phyloP scores from a whole-genome alignment of 345 rosid genomes.

The Lumnitzera racemosa region DNA sequence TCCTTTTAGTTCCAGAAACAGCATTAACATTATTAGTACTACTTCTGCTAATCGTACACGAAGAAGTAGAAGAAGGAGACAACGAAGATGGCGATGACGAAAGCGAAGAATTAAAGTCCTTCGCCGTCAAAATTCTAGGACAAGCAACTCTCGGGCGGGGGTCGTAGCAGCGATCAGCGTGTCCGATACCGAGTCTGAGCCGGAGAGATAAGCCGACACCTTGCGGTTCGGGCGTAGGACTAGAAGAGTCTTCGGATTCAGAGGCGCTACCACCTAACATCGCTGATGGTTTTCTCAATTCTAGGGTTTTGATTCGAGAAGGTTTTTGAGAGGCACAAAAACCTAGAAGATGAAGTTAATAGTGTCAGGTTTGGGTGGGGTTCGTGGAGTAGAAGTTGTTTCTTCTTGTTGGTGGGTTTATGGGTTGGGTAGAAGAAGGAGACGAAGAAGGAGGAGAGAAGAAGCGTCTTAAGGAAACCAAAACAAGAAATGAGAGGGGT shows the following conservation, averaged over 20 bases:
- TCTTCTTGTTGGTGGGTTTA: neutral
- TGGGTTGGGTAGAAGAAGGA: neutral
- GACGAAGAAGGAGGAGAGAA: constrained; percentile 3
- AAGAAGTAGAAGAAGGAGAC: constrained; percentile 41
- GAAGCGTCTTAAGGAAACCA: constrained; percentile 3
- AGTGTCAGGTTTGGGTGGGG: no score
- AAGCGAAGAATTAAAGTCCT: constrained; percentile 36
- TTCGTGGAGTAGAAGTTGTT: no score
- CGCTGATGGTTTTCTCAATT: no score
- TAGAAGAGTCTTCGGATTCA: constrained; percentile 67
- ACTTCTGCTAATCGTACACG: constrained; percentile 40
- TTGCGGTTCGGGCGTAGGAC: constrained; percentile 44
- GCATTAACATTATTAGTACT: constrained; percentile 20
- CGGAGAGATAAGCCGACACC: constrained; percentile 58
- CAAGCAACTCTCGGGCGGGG: constrained; percentile 15
- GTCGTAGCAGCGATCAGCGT: constrained; percentile 11
- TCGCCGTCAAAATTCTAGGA: constrained; percentile 48
- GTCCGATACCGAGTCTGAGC: constrained; percentile 9
- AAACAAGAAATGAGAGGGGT: constrained; percentile 12
- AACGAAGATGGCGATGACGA: constrained; percentile 19
- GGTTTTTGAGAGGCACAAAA: no score
- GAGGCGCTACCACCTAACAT: constrained; percentile 18
- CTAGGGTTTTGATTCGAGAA: no score
- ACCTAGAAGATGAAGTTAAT: no score
- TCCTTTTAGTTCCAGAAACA: constrained; percentile 52